Base-by-base conservation (phyloP, 2,329 filamentous ascomycete genomes). In the Aspergillus caelatus region DNA sequence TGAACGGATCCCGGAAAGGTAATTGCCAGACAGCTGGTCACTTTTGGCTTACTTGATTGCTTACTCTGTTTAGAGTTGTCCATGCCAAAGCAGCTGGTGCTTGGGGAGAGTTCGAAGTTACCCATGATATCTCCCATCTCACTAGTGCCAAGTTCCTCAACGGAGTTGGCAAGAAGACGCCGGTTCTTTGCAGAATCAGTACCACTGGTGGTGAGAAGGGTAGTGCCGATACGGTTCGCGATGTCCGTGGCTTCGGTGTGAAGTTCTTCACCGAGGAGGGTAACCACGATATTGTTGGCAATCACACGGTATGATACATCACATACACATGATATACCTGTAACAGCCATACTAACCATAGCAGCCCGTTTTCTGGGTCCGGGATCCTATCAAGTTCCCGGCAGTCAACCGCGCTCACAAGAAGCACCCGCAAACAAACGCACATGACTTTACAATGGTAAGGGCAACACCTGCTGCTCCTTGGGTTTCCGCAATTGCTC, bases 341-440 rank as follows among this genome's bases (percentile, higher is more conserved):
- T 19, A 41, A 9, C 23, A n/a, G 46, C 4, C n/a, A 53, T 28
- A 41, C 60, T 64, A 46, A 66, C 32, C 6, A 11, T 66, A 3
- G 5, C 53, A 74, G 67, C 80, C 78, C 2, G 78, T 82, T 10
- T 82, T 82, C 71, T 82, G 82, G 63, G 74, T 82, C 48, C 75
- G 80, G 4, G 80, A 82, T 59, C 79, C 80, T 12, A 68, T 77
- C 57, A 79, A 80, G 58, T 81, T 81, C 58, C 79, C 79, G 3
- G 75, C 74, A 2, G 62, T 82, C 57, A 81, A 80, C 61, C 72
- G 90, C 70, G 89, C 88, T 0, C 89, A 91, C 72, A 91, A 91
- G 80, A 82, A 88, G 16, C 78, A 91, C 67, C 88, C 88, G 0
- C 81, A 85, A 62, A 90, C 87, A 0, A 86, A 90, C 71, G 75